Conservation (phyloP, 768 basidiomycete species). For the Boletus insuetus region DNA sequence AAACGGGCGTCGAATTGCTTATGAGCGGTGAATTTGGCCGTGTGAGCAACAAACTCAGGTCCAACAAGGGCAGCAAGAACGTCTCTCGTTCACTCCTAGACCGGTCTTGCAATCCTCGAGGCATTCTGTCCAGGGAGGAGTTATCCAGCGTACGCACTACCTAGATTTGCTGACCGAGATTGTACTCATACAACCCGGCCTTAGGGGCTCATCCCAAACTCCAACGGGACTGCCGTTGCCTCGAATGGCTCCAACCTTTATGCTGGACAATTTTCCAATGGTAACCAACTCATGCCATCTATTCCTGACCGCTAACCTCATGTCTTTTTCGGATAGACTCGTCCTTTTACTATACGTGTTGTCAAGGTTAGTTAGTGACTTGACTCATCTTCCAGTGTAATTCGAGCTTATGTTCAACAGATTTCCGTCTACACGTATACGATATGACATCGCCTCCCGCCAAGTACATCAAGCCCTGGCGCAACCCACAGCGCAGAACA, state of each 20-base stretch:
- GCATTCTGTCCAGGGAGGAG: slow-evolving; percentile 47
- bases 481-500: slow-evolving; percentile 15
- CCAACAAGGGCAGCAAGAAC: slow-evolving; percentile 42
- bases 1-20: slow-evolving; percentile 61
- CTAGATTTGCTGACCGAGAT: background rate
- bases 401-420: slow-evolving; percentile 35
- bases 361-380: slow-evolving; percentile 54
- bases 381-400: background rate
- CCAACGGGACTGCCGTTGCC: slow-evolving; percentile 77
- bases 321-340: slow-evolving; percentile 52
- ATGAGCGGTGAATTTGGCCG: slow-evolving; percentile 80
- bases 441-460: slow-evolving; percentile 58
- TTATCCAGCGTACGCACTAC: slow-evolving; percentile 46
- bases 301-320: slow-evolving; percentile 2
- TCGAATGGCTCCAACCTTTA: slow-evolving; percentile 74
- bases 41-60: slow-evolving; percentile 48
- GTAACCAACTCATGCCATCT: slow-evolving; percentile 31
- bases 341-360: slow-evolving; percentile 91
- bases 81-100: slow-evolving; percentile 48
- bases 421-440: slow-evolving; percentile 89
- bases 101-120: slow-evolving; percentile 36
- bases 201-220: slow-evolving; percentile 75
- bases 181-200: background rate
- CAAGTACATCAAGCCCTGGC: slow-evolving; percentile 17
- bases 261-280: slow-evolving; percentile 79